Evolutionary conservation across 805 yeast genomes (phyloP), one percentile per base, ranked within the genome.

Genomic region (Candida patagonica): DNA sequence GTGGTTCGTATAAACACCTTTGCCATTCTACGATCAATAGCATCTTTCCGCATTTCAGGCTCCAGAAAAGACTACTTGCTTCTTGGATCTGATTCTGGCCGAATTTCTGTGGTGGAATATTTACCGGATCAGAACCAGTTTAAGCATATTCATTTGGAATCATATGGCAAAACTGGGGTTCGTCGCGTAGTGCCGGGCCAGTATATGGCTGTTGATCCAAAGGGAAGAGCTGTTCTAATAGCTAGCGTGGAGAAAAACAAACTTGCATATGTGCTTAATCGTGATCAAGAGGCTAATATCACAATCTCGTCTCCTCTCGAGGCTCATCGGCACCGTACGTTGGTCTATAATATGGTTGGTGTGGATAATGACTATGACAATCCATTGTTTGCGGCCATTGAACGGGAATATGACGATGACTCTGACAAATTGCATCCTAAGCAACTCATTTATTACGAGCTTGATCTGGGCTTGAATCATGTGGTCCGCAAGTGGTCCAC

Each of bases 401-500:
- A 89, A 53, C 61, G 73, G 6, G 80, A 74, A 39, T 69, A 74
- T 42, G 52, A 64, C 5, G 63, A 60, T 1, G 62, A 62, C 24
- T 17, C 50, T 16, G 53, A 53, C 4, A 16, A 27, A 9, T 13
- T 16, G 4, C 6, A 16, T 10, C 25, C 33, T n/a, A 67, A 61
- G 37, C 48, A 53, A 22, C 62, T 89, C 38, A 71, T 74, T 3
- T 81, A 74, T 55, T 89, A 89, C 60, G 89, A 85, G 52, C 61
- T 88, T 20, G 96, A 92, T 56, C 68, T 84, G 30, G 96, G 96
- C 1, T 63, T 89, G 35, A 88, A 88, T 53, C 82, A 80, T 54
- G 72, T 88, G 1, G 67, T 81, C 1, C 71, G 70, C 42, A 68
- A 67, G 47, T 68, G 60, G 60, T 54, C 70, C n/a, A 68, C 57